A percentile compares a stretch with the other conserved stretches of the same genome.
Evolutionary conservation across 73 alveolate genomes (phyloP).

Genomic region (Halteria grandinella): DNA sequence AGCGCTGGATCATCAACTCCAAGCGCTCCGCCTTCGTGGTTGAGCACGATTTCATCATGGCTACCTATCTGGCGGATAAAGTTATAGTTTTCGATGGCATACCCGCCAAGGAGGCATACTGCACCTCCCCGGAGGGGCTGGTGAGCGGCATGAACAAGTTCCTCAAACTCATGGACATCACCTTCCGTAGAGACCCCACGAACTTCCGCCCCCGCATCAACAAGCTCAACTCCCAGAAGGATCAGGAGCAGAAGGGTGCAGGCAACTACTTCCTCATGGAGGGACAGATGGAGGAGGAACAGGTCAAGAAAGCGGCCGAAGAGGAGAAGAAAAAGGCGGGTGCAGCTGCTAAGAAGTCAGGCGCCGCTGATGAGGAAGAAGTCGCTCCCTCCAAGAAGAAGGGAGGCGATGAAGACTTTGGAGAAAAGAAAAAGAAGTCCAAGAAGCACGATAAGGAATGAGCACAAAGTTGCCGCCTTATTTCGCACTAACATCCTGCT

Average conservation of each 20-base stretch:
- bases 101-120: constrained; percentile 91
- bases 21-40: constrained; percentile 96
- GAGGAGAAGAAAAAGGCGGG: constrained; percentile 20
- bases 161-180: constrained; percentile 92
- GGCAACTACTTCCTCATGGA: constrained; percentile 95
- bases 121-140: constrained; percentile 93
- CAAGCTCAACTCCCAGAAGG: constrained; percentile 95
- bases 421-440: too few species aligned
- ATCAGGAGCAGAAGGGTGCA: constrained; percentile 93
- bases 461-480: too few species aligned
- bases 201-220: constrained; percentile 99
- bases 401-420: too few species aligned
- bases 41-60: constrained; percentile 99
- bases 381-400: too few species aligned
- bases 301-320: constrained; percentile 37
- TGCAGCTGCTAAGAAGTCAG: too few species aligned
- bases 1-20: constrained; percentile 91
- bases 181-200: constrained; percentile 98
- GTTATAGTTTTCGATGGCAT: constrained; percentile 92
- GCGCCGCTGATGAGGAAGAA: too few species aligned
- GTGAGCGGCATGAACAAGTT: constrained; percentile 98
- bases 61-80: constrained; percentile 98
- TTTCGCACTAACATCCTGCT: too few species aligned
- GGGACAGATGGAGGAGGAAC: constrained; percentile 66
- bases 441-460: too few species aligned